Evolutionary conservation across 1,139 yeast species (phyloP), one percentile per base, ranked within the genome.

Genomic region (Yamadazyma kanchanaburiensis): DNA sequence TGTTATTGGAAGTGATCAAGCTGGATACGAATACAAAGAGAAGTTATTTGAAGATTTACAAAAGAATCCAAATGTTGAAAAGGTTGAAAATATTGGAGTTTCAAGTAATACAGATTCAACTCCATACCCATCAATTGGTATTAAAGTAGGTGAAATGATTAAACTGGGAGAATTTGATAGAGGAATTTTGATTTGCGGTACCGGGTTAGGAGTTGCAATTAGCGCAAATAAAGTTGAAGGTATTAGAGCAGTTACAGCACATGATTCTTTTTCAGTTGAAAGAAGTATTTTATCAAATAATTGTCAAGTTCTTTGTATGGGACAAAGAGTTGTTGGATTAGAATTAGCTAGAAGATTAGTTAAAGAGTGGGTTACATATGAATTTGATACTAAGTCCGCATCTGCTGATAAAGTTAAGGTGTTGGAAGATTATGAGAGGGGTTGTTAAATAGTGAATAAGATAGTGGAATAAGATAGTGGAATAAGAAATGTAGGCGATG

Each of bases 231-330:
- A 67, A 40, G 73, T 67, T 14, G 45, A 53, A 2, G 73, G 73
- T 6, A 61, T 67, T 30, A 49, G 74, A 27, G 74, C 74, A 2
- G 73, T 62, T n/a, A 67, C 74, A 13, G 74, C 73, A 2, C 73
- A 67, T 37, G 74, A 67, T 42, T 57, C 67, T 10, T 67, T 66
- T 46, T 55, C 65, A 26, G 73, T 67, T 16, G 74, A 67, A 41
- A 49, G 74, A 35, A 56, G 66, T 25, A 64, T 67, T 25, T 51
- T 64, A 22, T 56, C 66, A 13, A 67, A 67, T 42, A 52, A 67
- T 39, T 59, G 67, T 37, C 74, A 67, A 40, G 55, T 67, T 4
- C 53, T 67, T 33, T 67, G 74, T 43, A 62, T 67, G 70, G 74
- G 74, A 2, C 66, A 67, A 44, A 50, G 74, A 35, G 73, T 66